Base-by-base conservation (phyloP, 768 basidiomycete species). In the Amyloporia xantha region DNA sequence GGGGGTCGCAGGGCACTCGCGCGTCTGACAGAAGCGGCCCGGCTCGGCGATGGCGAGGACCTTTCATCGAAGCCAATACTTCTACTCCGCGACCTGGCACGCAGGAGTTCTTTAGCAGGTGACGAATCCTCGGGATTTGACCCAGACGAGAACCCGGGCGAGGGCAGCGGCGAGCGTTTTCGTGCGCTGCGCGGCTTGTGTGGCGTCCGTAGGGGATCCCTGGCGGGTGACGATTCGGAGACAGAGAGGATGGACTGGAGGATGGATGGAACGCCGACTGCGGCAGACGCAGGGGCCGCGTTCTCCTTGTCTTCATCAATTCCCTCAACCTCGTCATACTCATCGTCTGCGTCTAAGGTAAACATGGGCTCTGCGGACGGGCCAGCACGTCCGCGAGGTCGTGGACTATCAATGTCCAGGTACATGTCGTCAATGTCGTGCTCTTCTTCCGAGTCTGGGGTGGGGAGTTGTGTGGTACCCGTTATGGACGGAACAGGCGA, bases 341-440 rank as follows among this genome's bases (percentile, higher is more conserved):
- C 48, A 12, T 38, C 47, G 4, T 28, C 45, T 4, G 2, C 35
- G 41, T 3, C 33, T 30, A 11, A 43, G 30, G 5, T 38, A 52
- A 2, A 38, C 39, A 5, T 50, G 54, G 21, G 13, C 15, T 35
- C 21, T 24, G 21, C 6, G 20, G 19, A 33, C 30, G 41, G 24
- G 26, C 27, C 23, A 27, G 26, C 38, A 21, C 36, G 20, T 41
- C 30, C 7, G 17, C 27, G 50, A 20, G 9, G 19, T 40, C 28
- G 27, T 24, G 36, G 42, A 23, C 44, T 41, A 44, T 50, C 54
- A 15, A 54, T 42, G 27, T 59, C 58, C 12, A 53, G 26, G 41
- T 61, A 63, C 33, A 60, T 52, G 39, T 63, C 58, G 44, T 60
- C 58, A 44, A 56, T 52, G 11, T 54, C 49, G 51, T 54, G 54